Evolutionary conservation across 1,284 basidiomycete genomes (phyloP), one percentile per base, ranked within the genome.

Genomic region (Ustilago shanxiensis): DNA sequence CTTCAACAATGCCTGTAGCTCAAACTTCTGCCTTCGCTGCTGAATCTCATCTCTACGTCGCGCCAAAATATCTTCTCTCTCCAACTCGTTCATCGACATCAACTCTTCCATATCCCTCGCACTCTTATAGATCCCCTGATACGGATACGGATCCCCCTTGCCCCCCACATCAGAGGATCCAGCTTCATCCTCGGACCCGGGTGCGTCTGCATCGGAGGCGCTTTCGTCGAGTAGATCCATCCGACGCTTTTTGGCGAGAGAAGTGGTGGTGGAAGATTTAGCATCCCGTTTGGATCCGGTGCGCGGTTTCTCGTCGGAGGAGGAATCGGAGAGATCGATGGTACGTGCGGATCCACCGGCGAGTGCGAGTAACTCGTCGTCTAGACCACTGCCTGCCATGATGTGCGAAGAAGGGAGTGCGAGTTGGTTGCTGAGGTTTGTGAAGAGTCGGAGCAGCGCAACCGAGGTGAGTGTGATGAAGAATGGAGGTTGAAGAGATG

Each of bases 91-190:
- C 89, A 96, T 89, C 31, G 88, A 86, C 81, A 94, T 88, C 45
- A 98, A 88, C 93, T 89, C 87, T 77, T 92, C 90, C 82, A 92
- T 90, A 86, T 98, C 95, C 4, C 88, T 89, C 79, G 94, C 93
- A 81, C 95, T 91, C 66, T 90, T 90, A 85, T 93, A 98, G 86
- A 94, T 94, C 52, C 93, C 94, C 80, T 97, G 95, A 22, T 96
- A 88, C 0, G 94, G 95, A 85, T 94, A 98, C 6, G 66, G 73
- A 9, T 59, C 60, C 1, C 11, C 53, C 29, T 14, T 16, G 0
- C 16, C 49, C 18, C 69, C 66, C n/a, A 55, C 51, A 26, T 52
- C 57, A 8, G 54, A 45, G 10, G 51, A 28, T n/a, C n/a, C n/a
- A 22, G 29, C 53, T 22, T 59, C 56, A 14, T 76, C 68, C 37